A percentile compares a stretch with the other conserved stretches of the same genome.
These are phyloP conservation scores for Rhizophagus clarus DNA, from an alignment of 192 early-diverging fungal genomes.

Conservation along the genomic window DNA sequence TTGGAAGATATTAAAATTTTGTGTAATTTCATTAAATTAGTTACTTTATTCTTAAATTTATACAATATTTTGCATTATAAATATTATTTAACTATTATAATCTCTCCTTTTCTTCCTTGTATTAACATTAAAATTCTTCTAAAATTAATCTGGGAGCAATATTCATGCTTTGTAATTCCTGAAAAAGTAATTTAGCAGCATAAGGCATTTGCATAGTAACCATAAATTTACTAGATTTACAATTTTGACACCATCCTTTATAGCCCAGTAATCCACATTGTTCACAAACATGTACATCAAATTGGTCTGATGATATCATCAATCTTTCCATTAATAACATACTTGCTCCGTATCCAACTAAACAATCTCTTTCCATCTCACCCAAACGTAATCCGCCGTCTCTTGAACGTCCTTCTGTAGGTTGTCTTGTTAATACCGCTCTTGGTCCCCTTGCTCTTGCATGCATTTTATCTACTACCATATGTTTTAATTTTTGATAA, in stretches of 20 bases:
- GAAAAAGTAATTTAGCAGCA: slow-evolving; percentile 96
- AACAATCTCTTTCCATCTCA: slow-evolving; percentile 98
- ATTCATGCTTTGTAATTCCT: slow-evolving; percentile 97
- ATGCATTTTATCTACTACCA: slow-evolving; percentile 99
- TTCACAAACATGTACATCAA: slow-evolving; percentile 90
- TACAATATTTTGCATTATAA: too few species aligned
- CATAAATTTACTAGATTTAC: slow-evolving; percentile 82
- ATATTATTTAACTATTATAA: too few species aligned
- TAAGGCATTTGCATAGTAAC: slow-evolving; percentile 95
- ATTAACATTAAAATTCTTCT: slow-evolving; percentile 39
- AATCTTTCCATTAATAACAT: slow-evolving; percentile 92
- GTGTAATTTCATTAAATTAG: too few species aligned
- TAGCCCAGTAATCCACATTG: slow-evolving; percentile 91
- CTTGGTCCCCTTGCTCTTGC: slow-evolving; percentile 91
- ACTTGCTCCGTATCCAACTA: slow-evolving; percentile 96
- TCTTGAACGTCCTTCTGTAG: slow-evolving; percentile 94
- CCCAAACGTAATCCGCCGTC: slow-evolving; percentile 97
- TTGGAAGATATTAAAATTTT: too few species aligned
- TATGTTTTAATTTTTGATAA: slow-evolving; percentile 98
- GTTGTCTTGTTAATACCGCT: slow-evolving; percentile 89
- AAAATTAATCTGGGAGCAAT: slow-evolving; percentile 67
- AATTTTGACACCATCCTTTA: slow-evolving; percentile 90
- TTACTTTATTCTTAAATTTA: too few species aligned
- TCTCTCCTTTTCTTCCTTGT: too few species aligned
- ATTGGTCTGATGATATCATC: slow-evolving; percentile 90